Percentiles rank a stretch among this genome's conserved stretches.
These are phyloP conservation scores for Coemansia sp. DNA, from an alignment of 192 early-diverging fungal species.

Conservation along the genomic window DNA sequence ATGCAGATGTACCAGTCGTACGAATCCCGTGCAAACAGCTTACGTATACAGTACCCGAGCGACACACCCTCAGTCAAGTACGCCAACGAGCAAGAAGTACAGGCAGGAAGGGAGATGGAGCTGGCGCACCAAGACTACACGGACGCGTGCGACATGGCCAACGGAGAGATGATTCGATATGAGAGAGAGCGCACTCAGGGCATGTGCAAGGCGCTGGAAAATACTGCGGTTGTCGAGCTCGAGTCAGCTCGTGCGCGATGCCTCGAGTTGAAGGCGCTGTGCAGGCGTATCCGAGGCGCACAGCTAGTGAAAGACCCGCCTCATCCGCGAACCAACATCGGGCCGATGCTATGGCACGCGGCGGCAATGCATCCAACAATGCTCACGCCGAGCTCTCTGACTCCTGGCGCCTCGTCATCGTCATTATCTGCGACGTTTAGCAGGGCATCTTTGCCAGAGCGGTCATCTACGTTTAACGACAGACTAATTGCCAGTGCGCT, in stretches of 20 bases:
- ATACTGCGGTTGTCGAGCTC: slow-evolving; percentile 40
- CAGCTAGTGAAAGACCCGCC: slow-evolving; percentile 53
- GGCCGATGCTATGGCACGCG: slow-evolving; percentile 46
- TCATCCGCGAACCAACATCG: slow-evolving; percentile 48
- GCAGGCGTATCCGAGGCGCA: slow-evolving; percentile 36
- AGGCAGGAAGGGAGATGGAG: slow-evolving; percentile 43
- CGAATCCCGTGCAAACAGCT: slow-evolving; percentile 31
- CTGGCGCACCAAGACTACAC: slow-evolving; percentile 52
- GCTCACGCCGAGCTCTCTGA: slow-evolving; percentile 10
- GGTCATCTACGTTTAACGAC: slow-evolving; percentile 18
- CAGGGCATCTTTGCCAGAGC: background rate
- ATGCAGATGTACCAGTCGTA: slow-evolving; percentile 41
- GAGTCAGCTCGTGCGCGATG: slow-evolving; percentile 42
- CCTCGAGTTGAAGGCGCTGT: slow-evolving; percentile 35
- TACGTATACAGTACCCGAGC: slow-evolving; percentile 52
- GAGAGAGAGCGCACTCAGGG: slow-evolving; percentile 44
- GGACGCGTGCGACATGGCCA: slow-evolving; percentile 45
- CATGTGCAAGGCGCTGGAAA: slow-evolving; percentile 45
- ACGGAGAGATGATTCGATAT: slow-evolving; percentile 41
- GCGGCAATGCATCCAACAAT: slow-evolving; percentile 9
- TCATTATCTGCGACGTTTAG: slow-evolving; percentile 9
- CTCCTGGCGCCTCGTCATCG: slow-evolving; percentile 15
- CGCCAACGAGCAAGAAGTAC: slow-evolving; percentile 50
- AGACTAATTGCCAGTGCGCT: background rate
- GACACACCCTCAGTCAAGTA: slow-evolving; percentile 48